Conservation (phyloP, 441 rosid genomes). For the Populus hybrid region DNA sequence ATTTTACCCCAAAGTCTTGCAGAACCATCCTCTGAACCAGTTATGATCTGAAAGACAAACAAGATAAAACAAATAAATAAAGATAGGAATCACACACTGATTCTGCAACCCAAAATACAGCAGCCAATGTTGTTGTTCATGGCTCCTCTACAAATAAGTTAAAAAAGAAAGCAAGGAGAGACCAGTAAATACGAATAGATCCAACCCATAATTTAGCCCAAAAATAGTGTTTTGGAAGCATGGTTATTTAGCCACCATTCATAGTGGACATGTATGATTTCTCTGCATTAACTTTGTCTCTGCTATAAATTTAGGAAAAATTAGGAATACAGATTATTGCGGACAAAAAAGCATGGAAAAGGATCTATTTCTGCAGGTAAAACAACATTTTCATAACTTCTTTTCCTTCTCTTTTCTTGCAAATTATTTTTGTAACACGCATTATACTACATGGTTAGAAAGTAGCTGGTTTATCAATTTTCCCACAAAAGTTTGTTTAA, state of each 20-base stretch:
- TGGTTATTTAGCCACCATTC: neutral
- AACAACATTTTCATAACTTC: neutral
- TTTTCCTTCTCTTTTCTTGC: neutral
- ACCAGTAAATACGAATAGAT: neutral
- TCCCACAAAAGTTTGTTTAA: neutral
- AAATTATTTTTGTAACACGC: neutral
- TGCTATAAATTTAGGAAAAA: neutral
- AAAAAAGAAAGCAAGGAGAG: neutral
- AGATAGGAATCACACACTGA: conserved; percentile 11
- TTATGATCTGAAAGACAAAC: conserved; percentile 57
- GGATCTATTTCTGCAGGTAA: neutral
- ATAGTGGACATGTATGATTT: neutral
- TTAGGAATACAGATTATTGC: neutral
- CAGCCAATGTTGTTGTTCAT: neutral
- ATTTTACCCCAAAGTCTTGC: conserved; percentile 88
- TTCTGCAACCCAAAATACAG: conserved; percentile 9
- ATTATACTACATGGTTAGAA: neutral
- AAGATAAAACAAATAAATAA: conserved; percentile 1
- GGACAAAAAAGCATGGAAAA: neutral
- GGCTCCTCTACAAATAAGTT: conserved; percentile 6
- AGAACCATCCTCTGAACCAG: conserved; percentile 97
- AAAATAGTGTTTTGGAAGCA: neutral
- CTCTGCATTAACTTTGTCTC: neutral
- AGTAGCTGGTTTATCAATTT: neutral
- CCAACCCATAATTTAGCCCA: neutral